Evolutionary conservation across 148 eudicot species (phyloP), one percentile per base, ranked within the genome.

Genomic region (Cornus florida): DNA sequence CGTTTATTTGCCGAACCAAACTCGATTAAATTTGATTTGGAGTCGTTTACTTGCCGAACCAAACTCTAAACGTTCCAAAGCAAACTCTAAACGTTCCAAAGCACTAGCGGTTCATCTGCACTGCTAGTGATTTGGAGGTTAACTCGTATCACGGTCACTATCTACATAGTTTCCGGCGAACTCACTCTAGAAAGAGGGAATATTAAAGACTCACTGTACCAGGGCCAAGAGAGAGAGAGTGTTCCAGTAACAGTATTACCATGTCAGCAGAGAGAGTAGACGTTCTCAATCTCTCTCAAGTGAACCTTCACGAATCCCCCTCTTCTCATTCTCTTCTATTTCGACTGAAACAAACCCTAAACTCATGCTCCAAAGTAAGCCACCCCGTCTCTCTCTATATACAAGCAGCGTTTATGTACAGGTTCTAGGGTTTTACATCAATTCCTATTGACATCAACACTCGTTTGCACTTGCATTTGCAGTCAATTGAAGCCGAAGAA

Each of bases 401-500:
- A 39, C 33, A 48, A 19, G 20, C 31, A 10, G 20, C 31, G 4
- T 73, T 28, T 24, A 5, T 72, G 4, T 53, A 9, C 48, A 32
- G 12, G 31, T 16, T 46, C 10, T 67, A 22, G 68, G 71, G 71
- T 73, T 73, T 71, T n/a, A 23, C 41, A 2, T 67, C 59, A 65
- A 22, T 75, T 46, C 38, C 11, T 14, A 43, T 10, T 65, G 57
- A 65, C 11, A 75, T 24, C 22, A 65, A 3, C 22, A 24, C 38
- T 46, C 20, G 5, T 50, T 56, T 11, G 24, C 24, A 4, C 66
- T 53, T 41, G 1, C 7, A 13, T 43, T 64, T 39, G 20, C 71
- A 90, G 93, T 88, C 87, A 10, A 80, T 87, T 69, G 80, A 86
- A 76, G 50, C 43, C 16, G 86, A 79, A 10, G 90, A 91, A 83